A percentile compares a stretch with the other conserved stretches of the same genome.
phyloP scores from a whole-genome alignment of 2,329 filamentous ascomycete species.

The Erysiphe pulchra region DNA sequence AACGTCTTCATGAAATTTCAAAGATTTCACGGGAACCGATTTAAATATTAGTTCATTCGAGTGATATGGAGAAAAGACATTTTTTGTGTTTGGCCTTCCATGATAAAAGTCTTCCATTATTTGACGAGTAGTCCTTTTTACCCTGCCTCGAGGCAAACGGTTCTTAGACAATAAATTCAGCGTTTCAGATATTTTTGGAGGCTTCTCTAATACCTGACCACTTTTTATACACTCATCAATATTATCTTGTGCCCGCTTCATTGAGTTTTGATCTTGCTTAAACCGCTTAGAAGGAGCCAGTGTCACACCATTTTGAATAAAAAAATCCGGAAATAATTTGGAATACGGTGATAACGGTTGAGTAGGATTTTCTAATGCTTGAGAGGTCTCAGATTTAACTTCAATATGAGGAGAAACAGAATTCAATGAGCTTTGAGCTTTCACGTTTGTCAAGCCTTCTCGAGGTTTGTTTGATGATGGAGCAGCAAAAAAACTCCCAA shows the following conservation, averaged over 20 bases:
- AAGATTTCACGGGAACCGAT: constrained; percentile 10
- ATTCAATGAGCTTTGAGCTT: constrained; percentile 7
- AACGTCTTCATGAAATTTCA: constrained; percentile 33
- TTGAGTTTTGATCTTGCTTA: constrained; percentile 29
- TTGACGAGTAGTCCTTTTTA: constrained; percentile 7
- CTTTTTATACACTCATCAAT: constrained; percentile 22
- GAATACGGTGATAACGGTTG: constrained; percentile 26
- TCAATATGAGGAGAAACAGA: constrained; percentile 3
- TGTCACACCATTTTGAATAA: constrained; percentile 44
- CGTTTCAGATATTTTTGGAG: background rate
- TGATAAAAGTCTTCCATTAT: constrained; percentile 11
- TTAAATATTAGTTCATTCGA: constrained; percentile 4
- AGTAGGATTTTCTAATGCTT: constrained; percentile 6
- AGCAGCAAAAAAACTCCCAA: constrained; percentile 9
- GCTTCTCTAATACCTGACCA: background rate
- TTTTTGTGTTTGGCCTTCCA: constrained; percentile 9
- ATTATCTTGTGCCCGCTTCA: constrained; percentile 22
- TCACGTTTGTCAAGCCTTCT: constrained; percentile 6
- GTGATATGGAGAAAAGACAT: constrained; percentile 4
- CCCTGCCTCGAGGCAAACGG: constrained; percentile 18
- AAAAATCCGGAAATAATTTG: constrained; percentile 58
- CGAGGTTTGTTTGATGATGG: constrained; percentile 3
- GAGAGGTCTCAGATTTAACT: constrained; percentile 1
- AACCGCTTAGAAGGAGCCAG: constrained; percentile 33
- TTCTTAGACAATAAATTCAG: constrained; percentile 15